Evolutionary conservation across 108 stramenopile genomes (phyloP).

Genomic region (Schizochytrium sp.): DNA sequence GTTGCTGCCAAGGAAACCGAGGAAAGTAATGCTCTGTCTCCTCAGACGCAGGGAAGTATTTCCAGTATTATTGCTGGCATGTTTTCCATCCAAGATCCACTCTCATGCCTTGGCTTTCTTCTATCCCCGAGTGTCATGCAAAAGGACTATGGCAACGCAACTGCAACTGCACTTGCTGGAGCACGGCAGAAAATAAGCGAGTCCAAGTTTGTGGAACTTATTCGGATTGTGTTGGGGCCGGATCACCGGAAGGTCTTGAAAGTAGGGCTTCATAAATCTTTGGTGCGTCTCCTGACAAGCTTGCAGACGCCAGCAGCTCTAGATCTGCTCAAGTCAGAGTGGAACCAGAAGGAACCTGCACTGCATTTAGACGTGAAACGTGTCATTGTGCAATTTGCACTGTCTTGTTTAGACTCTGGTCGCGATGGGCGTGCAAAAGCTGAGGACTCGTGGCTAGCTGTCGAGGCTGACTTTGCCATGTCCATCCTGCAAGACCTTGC

Average conservation of each 20-base stretch:
- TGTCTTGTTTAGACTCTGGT: not conserved
- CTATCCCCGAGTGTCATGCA: not conserved
- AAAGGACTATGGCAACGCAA: not conserved
- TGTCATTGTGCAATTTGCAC: conserved; percentile 10
- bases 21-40: not conserved
- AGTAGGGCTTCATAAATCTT: not conserved
- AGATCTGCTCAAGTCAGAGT: not conserved
- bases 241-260: not conserved
- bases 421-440: not conserved
- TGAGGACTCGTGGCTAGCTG: not conserved
- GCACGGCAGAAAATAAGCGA: not conserved
- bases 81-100: not conserved
- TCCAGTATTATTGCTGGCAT: not conserved
- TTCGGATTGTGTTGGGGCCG: not conserved
- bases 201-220: not conserved
- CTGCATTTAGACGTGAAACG: conserved; percentile 25
- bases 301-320: not conserved
- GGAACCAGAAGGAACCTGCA: not conserved
- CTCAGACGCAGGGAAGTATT: conserved; percentile 1
- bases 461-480: not conserved
- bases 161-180: not conserved
- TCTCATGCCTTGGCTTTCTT: not conserved
- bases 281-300: not conserved
- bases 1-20: not conserved
- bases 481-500: not conserved